Percentiles rank a stretch among this genome's conserved stretches.
Conservation (phyloP, 2,329 filamentous ascomycete species). For the Annulohypoxylon truncatum region DNA sequence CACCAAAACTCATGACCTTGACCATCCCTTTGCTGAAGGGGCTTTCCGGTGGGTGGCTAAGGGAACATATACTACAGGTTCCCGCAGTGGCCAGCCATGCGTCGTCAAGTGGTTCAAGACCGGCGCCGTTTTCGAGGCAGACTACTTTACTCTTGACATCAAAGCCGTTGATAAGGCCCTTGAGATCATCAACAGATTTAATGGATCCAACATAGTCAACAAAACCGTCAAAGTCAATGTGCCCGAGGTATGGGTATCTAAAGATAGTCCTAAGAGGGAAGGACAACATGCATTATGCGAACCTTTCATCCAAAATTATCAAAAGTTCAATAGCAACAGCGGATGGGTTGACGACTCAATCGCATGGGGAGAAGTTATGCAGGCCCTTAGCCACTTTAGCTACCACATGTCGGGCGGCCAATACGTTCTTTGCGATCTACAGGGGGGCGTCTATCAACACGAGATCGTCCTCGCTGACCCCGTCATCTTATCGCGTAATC, state of each 20-base stretch:
- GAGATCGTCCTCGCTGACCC: conserved; percentile 55
- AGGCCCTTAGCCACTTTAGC: conserved; percentile 58
- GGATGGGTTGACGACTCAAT: conserved; percentile 52
- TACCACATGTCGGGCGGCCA: conserved; percentile 54
- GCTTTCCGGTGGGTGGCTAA: conserved; percentile 47
- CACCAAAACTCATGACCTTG: conserved; percentile 9
- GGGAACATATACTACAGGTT: conserved; percentile 48
- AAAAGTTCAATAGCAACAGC: conserved; percentile 59
- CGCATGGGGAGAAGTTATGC: conserved; percentile 53
- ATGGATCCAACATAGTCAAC: conserved; percentile 48
- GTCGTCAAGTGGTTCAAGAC: conserved; percentile 56
- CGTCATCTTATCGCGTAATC: conserved; percentile 54
- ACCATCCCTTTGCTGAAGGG: conserved; percentile 43
- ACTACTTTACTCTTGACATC: conserved; percentile 55
- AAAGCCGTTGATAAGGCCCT: conserved; percentile 52
- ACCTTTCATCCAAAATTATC: conserved; percentile 56
- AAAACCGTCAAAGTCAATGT: conserved; percentile 53
- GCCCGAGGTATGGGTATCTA: conserved; percentile 51
- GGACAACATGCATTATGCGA: conserved; percentile 49
- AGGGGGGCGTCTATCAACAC: conserved; percentile 55
- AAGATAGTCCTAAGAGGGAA: not conserved
- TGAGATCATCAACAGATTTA: conserved; percentile 53
- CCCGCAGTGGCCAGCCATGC: conserved; percentile 49
- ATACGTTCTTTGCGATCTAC: conserved; percentile 56
- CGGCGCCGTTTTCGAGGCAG: conserved; percentile 48